Evolutionary conservation across 257 asterid genomes (phyloP).

Genomic region (Solanum clarkiae): DNA sequence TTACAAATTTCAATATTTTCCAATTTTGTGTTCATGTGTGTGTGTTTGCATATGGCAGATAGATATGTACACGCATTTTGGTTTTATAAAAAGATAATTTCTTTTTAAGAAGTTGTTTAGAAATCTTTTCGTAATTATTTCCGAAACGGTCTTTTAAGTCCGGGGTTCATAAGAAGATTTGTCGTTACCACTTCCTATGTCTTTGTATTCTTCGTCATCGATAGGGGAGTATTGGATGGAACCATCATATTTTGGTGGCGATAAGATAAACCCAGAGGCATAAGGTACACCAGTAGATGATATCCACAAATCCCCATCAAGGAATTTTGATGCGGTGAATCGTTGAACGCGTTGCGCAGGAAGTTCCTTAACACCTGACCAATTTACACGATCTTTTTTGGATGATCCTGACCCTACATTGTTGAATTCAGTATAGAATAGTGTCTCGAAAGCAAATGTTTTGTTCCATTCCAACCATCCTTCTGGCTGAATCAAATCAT

Average conservation of each 20-base stretch:
- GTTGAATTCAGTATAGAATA: conserved; percentile 67
- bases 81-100: neutral
- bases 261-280: conserved; percentile 31
- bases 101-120: neutral
- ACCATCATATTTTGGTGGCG: conserved; percentile 38
- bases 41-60: neutral
- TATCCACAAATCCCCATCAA: conserved; percentile 52
- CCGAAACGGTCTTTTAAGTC: neutral
- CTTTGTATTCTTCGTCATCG: conserved; percentile 51
- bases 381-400: conserved; percentile 35
- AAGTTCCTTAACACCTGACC: conserved; percentile 70
- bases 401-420: conserved; percentile 62
- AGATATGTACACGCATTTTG: neutral
- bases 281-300: conserved; percentile 32
- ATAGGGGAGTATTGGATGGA: conserved; percentile 44
- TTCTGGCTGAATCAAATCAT: conserved; percentile 49
- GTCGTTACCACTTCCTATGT: conserved; percentile 19
- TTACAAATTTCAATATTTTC: neutral
- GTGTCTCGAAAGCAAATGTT: conserved; percentile 29
- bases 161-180: neutral
- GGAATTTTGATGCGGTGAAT: conserved; percentile 34
- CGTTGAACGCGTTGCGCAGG: conserved; percentile 36
- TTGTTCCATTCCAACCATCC: conserved; percentile 74
- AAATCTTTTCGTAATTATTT: neutral
- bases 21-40: neutral